Conservation (phyloP, 2,329 filamentous ascomycete genomes). For the Beauveria varroae region DNA sequence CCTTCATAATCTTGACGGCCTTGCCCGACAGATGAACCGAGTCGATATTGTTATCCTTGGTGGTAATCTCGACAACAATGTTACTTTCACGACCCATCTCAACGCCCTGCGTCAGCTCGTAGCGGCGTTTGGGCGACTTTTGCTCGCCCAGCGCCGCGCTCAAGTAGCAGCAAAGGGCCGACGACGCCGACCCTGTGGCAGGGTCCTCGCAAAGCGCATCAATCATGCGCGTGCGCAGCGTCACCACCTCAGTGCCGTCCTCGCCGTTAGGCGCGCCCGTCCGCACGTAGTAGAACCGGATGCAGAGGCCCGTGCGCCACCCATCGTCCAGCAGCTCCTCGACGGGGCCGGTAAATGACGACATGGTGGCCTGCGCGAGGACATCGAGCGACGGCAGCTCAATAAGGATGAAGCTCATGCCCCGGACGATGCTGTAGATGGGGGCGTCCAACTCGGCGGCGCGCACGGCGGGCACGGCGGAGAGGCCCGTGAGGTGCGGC, state of each 20-base stretch:
- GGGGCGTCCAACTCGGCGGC: conserved; percentile 35
- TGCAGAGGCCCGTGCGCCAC: conserved; percentile 47
- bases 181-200: conserved; percentile 56
- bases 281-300: conserved; percentile 53
- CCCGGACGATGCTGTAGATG: conserved; percentile 58
- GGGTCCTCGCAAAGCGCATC: conserved; percentile 46
- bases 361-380: conserved; percentile 36
- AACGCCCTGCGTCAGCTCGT: conserved; percentile 55
- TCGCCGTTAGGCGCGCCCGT: conserved; percentile 22
- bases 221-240: conserved; percentile 55
- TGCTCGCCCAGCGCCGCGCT: conserved; percentile 31
- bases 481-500: conserved; percentile 19
- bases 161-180: conserved; percentile 48
- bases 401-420: conserved; percentile 66
- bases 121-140: conserved; percentile 29
- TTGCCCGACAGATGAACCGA: conserved; percentile 27
- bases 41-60: conserved; percentile 24
- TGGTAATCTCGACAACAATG: conserved; percentile 39
- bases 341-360: conserved; percentile 25
- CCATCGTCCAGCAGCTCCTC: conserved; percentile 40
- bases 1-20: conserved; percentile 28
- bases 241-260: conserved; percentile 20
- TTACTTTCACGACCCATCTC: conserved; percentile 57
- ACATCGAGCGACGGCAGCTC: conserved; percentile 52
- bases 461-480: conserved; percentile 21